Conservation (phyloP, 2,329 filamentous ascomycete genomes). For the Colletotrichum sp. region DNA sequence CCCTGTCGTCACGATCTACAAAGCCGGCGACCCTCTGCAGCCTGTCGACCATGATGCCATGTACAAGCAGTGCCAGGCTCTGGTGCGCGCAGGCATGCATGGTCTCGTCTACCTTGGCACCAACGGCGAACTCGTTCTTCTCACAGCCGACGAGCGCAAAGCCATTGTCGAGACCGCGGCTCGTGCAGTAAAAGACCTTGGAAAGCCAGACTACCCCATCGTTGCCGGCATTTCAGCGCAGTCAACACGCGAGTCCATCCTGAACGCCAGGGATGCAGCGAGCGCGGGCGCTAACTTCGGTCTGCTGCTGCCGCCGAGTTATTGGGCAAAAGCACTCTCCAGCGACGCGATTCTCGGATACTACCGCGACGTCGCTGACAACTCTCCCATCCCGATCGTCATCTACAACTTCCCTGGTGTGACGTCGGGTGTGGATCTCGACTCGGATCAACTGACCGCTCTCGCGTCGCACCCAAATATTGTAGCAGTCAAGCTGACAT, state of each 20-base stretch:
- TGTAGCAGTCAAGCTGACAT: constrained; percentile 56
- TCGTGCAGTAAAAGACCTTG: constrained; percentile 39
- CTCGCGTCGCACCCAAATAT: constrained; percentile 66
- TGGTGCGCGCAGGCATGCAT: constrained; percentile 48
- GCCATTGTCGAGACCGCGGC: constrained; percentile 43
- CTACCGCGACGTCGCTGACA: constrained; percentile 66
- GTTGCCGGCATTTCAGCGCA: constrained; percentile 55
- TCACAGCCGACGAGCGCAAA: constrained; percentile 43
- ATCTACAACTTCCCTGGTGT: constrained; percentile 29
- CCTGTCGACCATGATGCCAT: constrained; percentile 46
- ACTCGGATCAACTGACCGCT: constrained; percentile 23
- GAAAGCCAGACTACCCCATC: constrained; percentile 41
- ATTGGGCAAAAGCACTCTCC: constrained; percentile 67
- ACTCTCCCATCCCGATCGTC: constrained; percentile 35
- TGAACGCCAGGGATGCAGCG: constrained; percentile 68
- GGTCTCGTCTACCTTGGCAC: constrained; percentile 52
- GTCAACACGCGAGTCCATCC: constrained; percentile 70
- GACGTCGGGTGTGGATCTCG: constrained; percentile 25
- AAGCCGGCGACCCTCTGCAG: constrained; percentile 40
- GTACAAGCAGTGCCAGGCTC: constrained; percentile 45
- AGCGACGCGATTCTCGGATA: constrained; percentile 62
- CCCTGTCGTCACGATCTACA: constrained; percentile 52
- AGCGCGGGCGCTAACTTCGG: constrained; percentile 70
- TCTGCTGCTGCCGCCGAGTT: constrained; percentile 71
- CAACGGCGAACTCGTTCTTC: constrained; percentile 49